These are phyloP conservation scores for Pharus latifolius DNA, from an alignment of 176 grass and related monocot species.

Conservation along the genomic window DNA sequence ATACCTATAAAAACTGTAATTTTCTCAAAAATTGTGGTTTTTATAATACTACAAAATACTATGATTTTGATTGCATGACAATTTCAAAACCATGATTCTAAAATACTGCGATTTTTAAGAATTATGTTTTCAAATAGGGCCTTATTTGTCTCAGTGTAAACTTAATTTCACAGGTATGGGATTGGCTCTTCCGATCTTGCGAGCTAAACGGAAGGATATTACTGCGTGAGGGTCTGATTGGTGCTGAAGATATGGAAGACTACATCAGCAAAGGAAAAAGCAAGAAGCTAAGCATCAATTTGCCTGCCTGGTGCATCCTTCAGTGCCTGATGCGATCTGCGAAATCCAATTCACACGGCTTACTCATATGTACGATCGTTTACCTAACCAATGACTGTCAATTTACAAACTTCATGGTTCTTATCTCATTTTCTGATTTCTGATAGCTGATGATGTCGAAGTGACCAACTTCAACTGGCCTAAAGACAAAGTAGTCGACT, in stretches of 20 bases:
- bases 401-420: neutral
- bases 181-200: conserved; percentile 93
- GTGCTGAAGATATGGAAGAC: conserved; percentile 52
- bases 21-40: too few relatives aligned
- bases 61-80: too few relatives aligned
- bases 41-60: too few relatives aligned
- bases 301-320: conserved; percentile 79
- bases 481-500: conserved; percentile 64
- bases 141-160: neutral
- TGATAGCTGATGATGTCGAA: conserved; percentile 71
- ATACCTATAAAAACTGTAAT: too few relatives aligned
- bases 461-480: conserved; percentile 77
- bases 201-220: conserved; percentile 82
- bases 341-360: conserved; percentile 34
- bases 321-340: conserved; percentile 78
- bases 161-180: conserved; percentile 58
- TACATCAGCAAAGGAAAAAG: conserved; percentile 55
- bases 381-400: neutral
- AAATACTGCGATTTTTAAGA: too few relatives aligned
- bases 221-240: conserved; percentile 59
- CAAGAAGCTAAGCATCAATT: conserved; percentile 59
- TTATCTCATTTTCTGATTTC: neutral
- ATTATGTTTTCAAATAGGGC: too few relatives aligned
- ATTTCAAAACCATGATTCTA: too few relatives aligned
- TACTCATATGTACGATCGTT: conserved; percentile 63